These are phyloP conservation scores for Melanopsichium pennsylvanicum DNA, from an alignment of 1,284 basidiomycete species.

Conservation along the genomic window DNA sequence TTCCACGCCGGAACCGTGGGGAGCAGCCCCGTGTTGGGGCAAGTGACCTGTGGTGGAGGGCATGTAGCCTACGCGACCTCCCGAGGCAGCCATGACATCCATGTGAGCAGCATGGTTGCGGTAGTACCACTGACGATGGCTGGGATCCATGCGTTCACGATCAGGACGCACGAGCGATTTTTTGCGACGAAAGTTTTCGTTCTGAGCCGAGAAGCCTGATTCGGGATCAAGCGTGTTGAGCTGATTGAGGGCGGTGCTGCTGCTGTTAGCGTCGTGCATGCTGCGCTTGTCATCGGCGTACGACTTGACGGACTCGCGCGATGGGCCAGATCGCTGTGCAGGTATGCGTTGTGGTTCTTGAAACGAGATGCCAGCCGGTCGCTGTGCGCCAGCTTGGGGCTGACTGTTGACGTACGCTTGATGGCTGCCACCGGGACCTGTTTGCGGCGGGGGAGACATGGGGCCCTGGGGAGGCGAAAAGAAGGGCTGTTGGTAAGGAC, in stretches of 20 bases:
- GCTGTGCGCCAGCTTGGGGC: slow-evolving; percentile 5
- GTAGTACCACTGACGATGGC: slow-evolving; percentile 94
- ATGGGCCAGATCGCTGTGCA: slow-evolving; percentile 37
- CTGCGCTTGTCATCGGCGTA: slow-evolving; percentile 48
- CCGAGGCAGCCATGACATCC: slow-evolving; percentile 63
- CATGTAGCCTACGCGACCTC: slow-evolving; percentile 59
- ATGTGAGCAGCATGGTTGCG: slow-evolving; percentile 85
- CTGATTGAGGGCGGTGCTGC: slow-evolving; percentile 36
- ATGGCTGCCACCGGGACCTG: slow-evolving; percentile 16
- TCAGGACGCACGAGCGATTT: slow-evolving; percentile 93
- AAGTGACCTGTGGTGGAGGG: slow-evolving; percentile 64
- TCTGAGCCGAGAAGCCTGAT: slow-evolving; percentile 49
- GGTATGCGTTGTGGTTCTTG: slow-evolving; percentile 46
- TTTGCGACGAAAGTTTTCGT: slow-evolving; percentile 73
- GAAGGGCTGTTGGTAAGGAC: slow-evolving; percentile 17
- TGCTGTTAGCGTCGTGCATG: slow-evolving; percentile 41
- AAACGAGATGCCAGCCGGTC: slow-evolving; percentile 50
- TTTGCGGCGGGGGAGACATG: slow-evolving; percentile 13
- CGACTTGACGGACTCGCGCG: slow-evolving; percentile 51
- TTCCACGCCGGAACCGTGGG: slow-evolving; percentile 45
- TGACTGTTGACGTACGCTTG: slow-evolving; percentile 17
- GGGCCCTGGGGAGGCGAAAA: slow-evolving; percentile 16
- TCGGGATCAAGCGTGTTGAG: slow-evolving; percentile 55
- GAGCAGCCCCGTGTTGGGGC: slow-evolving; percentile 63
- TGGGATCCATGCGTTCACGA: slow-evolving; percentile 93